These are phyloP conservation scores for Aspergillus terreus DNA, from an alignment of 2,329 filamentous ascomycete genomes.

Conservation along the genomic window DNA sequence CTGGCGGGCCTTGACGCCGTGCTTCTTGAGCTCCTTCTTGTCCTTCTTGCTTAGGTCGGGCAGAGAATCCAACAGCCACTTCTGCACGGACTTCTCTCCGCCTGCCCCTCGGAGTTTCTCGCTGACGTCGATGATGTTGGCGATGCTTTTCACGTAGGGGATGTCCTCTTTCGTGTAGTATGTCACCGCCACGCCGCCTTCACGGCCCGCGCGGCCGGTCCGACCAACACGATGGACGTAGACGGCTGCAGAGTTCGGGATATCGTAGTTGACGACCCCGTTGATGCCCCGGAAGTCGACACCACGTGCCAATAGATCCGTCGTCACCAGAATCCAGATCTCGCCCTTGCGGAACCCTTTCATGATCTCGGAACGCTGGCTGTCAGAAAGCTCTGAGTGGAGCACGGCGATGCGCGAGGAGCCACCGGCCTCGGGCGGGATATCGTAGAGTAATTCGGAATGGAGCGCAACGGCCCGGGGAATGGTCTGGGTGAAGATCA, in stretches of 20 bases:
- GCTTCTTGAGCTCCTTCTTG: conserved; percentile 74
- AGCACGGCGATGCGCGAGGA: conserved; percentile 81
- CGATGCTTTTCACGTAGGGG: conserved; percentile 81
- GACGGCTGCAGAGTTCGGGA: conserved; percentile 80
- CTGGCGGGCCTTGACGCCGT: conserved; percentile 72
- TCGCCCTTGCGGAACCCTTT: conserved; percentile 85
- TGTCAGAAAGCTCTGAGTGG: conserved; percentile 79
- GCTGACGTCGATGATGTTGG: conserved; percentile 82
- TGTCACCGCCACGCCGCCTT: conserved; percentile 85
- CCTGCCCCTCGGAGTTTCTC: conserved; percentile 62
- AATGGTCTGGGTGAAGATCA: conserved; percentile 96
- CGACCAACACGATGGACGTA: conserved; percentile 94
- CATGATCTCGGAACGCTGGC: conserved; percentile 75
- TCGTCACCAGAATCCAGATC: conserved; percentile 95
- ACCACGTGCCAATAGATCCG: conserved; percentile 84
- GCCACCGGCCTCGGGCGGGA: conserved; percentile 81
- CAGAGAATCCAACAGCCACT: conserved; percentile 84
- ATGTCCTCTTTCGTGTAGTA: conserved; percentile 96
- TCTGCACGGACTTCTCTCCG: conserved; percentile 61
- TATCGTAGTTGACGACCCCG: conserved; percentile 95
- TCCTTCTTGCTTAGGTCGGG: conserved; percentile 80
- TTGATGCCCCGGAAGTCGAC: conserved; percentile 95
- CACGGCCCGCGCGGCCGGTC: conserved; percentile 81
- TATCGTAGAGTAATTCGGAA: conserved; percentile 89
- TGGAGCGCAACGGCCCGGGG: conserved; percentile 82